A percentile compares a stretch with the other conserved stretches of the same genome.
phyloP scores from a whole-genome alignment of 2,329 filamentous ascomycete species.

The Fusarium sp. region DNA sequence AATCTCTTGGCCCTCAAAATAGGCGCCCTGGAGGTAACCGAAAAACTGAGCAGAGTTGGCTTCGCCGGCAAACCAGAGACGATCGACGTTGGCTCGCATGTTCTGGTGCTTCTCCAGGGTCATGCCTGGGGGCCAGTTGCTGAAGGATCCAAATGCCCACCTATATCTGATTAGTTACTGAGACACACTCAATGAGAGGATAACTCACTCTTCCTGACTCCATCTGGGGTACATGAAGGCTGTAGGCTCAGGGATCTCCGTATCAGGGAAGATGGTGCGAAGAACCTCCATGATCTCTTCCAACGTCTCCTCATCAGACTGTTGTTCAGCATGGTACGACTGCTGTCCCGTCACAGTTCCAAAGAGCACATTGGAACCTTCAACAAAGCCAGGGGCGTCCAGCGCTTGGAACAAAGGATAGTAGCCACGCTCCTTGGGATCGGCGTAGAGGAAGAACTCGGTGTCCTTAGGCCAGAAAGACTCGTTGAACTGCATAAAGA shows the following conservation, averaged over 20 bases:
- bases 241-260: slow-evolving; percentile 67
- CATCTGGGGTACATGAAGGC: slow-evolving; percentile 68
- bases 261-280: slow-evolving; percentile 70
- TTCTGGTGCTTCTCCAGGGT: slow-evolving; percentile 76
- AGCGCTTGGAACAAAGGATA: slow-evolving; percentile 74
- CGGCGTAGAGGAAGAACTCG: slow-evolving; percentile 60
- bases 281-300: slow-evolving; percentile 68
- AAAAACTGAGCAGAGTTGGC: slow-evolving; percentile 72
- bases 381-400: slow-evolving; percentile 66
- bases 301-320: slow-evolving; percentile 70
- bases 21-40: slow-evolving; percentile 74
- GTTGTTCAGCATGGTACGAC: slow-evolving; percentile 65
- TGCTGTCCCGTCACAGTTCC: slow-evolving; percentile 56
- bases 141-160: slow-evolving; percentile 71
- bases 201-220: slow-evolving; percentile 40
- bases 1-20: slow-evolving; percentile 65
- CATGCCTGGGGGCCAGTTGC: slow-evolving; percentile 74
- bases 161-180: slow-evolving; percentile 22
- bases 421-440: slow-evolving; percentile 55
- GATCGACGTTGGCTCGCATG: slow-evolving; percentile 70
- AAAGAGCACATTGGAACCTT: slow-evolving; percentile 73
- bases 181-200: accelerated
- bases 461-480: slow-evolving; percentile 69
- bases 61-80: slow-evolving; percentile 75
- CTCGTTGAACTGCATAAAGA: slow-evolving; percentile 76